These are phyloP conservation scores for Globisporangium spiculum DNA, from an alignment of 352 stramenopile species.

Conservation along the genomic window DNA sequence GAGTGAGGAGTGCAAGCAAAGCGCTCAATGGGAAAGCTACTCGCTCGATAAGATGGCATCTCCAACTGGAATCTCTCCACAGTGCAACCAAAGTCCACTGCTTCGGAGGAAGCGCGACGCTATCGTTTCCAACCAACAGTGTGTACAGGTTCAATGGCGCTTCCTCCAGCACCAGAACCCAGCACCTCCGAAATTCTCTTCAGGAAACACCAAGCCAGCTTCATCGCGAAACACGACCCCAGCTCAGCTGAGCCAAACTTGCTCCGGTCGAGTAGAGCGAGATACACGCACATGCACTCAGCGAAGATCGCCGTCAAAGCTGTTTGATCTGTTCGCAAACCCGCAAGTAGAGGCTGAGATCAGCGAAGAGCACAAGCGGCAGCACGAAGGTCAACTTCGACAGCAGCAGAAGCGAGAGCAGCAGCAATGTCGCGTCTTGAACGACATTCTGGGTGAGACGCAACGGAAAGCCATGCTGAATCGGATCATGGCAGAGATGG, in stretches of 20 bases:
- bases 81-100: conserved; percentile 26
- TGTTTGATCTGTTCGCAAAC: conserved; percentile 16
- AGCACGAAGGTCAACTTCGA: conserved; percentile 5
- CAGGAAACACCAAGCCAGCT: not conserved
- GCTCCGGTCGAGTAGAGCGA: not conserved
- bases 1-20: not conserved
- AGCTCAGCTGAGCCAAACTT: not conserved
- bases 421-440: conserved; percentile 27
- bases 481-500: conserved; percentile 66
- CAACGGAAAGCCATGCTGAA: conserved; percentile 60
- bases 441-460: conserved; percentile 58
- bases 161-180: conserved; percentile 48
- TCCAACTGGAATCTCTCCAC: conserved; percentile 10
- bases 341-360: conserved; percentile 19
- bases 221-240: not conserved
- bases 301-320: not conserved
- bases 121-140: conserved; percentile 23
- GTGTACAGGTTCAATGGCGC: conserved; percentile 51
- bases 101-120: conserved; percentile 29
- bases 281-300: not conserved
- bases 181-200: conserved; percentile 12
- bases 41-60: conserved; percentile 5
- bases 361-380: conserved; percentile 3
- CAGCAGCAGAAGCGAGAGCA: conserved; percentile 16
- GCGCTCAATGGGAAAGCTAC: not conserved